Base-by-base conservation (phyloP, 2,329 filamentous ascomycete genomes). In the Plenodomus biglobosus region DNA sequence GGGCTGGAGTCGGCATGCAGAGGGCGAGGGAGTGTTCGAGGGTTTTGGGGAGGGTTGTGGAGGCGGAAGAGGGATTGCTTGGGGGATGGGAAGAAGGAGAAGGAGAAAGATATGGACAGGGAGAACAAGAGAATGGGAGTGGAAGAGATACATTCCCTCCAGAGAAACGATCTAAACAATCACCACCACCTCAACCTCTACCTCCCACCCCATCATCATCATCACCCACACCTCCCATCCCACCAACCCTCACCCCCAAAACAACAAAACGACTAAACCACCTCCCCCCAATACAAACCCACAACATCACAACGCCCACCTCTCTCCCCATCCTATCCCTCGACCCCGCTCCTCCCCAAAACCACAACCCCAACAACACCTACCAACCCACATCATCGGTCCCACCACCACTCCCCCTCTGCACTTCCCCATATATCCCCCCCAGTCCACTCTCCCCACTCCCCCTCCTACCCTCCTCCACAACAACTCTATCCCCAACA, bases 241-340 rank as follows among this genome's bases (percentile, higher is more conserved):
- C 3, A 8, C 8, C 44, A 20, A 36, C 36, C 2, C 8, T 30
- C 1, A 47, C 44, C 15, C 44, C 40, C 0, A 35, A 21, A 16
- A 43, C 48, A 16, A 32, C 19, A 7, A 44, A 42, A 27, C 37
- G 41, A 15, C 34, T 40, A 13, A 8, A 19, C 8, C 32, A 35
- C 0, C 39, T 46, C 16, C 52, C 42, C 19, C 42, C 30, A 8
- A 43, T 52, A n/a, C 30, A 17, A 7, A 52, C 42, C 2, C 22
- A 37, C 5, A 20, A 40, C 1, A 41, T 41, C 15, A 27, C 13
- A 15, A 45, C 38, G 3, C 42, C 19, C 2, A 24, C 22, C 2
- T 3, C 15, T 11, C 27, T 11, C 27, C 3, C 15, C 27, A 32
- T 32, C 27, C 6, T 11, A 8, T 15, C 15, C 3, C 6, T 3